A percentile compares a stretch with the other conserved stretches of the same genome.
Conservation (phyloP, 441 rosid species). For the Kokia cookei region DNA sequence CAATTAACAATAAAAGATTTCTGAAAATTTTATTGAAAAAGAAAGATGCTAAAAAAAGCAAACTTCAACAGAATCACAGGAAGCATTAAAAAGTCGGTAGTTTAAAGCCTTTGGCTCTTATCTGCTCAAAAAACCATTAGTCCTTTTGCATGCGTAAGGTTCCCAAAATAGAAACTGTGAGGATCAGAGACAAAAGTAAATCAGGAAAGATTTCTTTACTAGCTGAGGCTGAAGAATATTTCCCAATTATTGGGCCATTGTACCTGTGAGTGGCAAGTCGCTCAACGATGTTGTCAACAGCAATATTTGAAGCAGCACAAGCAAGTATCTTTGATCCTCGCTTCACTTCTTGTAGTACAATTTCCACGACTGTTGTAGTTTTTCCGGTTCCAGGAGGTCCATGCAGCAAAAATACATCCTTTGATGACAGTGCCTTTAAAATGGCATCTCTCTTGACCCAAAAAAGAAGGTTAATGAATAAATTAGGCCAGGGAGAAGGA, state of each 20-base stretch:
- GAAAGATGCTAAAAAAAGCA: not conserved
- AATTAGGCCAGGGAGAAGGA: not conserved
- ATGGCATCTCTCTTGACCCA: constrained; percentile 75
- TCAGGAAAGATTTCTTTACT: not conserved
- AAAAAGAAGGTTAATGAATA: constrained; percentile 4
- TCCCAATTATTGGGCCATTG: constrained; percentile 2
- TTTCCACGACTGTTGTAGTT: constrained; percentile 94
- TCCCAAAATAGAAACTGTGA: not conserved
- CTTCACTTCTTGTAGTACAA: constrained; percentile 90
- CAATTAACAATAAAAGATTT: not conserved
- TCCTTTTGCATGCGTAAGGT: not conserved
- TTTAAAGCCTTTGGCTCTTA: not conserved
- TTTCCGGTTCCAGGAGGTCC: constrained; percentile 99
- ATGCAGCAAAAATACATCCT: constrained; percentile 79
- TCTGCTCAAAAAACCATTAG: not conserved
- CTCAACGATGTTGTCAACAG: constrained; percentile 99
- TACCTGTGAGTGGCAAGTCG: constrained; percentile 90
- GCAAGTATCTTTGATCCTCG: constrained; percentile 93
- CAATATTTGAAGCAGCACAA: constrained; percentile 97
- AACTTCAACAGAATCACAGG: not conserved
- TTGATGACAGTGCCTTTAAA: constrained; percentile 80
- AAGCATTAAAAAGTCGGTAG: not conserved
- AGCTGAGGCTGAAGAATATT: not conserved
- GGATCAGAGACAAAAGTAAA: not conserved
- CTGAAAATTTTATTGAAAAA: not conserved